Evolutionary conservation across 2,329 filamentous ascomycete genomes (phyloP), one percentile per base, ranked within the genome.

Genomic region (Xylariaceae sp.): DNA sequence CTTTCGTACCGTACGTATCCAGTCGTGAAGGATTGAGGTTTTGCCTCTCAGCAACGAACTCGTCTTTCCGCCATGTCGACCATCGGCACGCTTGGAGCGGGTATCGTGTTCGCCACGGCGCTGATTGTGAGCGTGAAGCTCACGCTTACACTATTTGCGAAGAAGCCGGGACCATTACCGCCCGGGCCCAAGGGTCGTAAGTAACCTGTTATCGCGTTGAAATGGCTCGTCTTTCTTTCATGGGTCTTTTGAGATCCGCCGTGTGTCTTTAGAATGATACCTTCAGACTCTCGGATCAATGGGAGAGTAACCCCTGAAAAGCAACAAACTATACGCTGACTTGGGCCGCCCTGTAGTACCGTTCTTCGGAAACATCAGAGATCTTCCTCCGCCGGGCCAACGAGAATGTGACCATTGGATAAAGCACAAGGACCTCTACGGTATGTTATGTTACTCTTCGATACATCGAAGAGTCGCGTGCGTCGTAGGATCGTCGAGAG

Each of bases 311-410:
- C 19, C 19, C 19, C 19, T 19, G 19, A 19, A 19, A 19, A 19
- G 19, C 8, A 11, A 11, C 35, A 6, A 11, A 9, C 35, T 37
- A 37, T 19, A 19, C 19, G 19, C 4, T 37, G 5, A 37, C 35
- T 37, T 37, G 35, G 3, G 8, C 3, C 8, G 12, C 12, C 3
- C 35, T 37, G 0, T 19, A 37, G 35, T 57, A 6, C 76, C 76
- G 0, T 11, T 81, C 0, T 32, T 81, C 3, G 79, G 79, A 3
- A 81, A 81, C 60, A 58, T 80, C 11, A 57, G 60, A 1, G 77
- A 81, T 57, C 64, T 81, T 8, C 78, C 78, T 0, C 64, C 69
- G 0, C 48, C 55, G 0, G 71, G 68, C 1, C 58, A 56, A 6
- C 66, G 62, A 4, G 72, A 75, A 55, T 73, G 67, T 54, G 58